Evolutionary conservation across 305 asterid genomes (phyloP).

Genomic region (Fraxinus ornus): DNA sequence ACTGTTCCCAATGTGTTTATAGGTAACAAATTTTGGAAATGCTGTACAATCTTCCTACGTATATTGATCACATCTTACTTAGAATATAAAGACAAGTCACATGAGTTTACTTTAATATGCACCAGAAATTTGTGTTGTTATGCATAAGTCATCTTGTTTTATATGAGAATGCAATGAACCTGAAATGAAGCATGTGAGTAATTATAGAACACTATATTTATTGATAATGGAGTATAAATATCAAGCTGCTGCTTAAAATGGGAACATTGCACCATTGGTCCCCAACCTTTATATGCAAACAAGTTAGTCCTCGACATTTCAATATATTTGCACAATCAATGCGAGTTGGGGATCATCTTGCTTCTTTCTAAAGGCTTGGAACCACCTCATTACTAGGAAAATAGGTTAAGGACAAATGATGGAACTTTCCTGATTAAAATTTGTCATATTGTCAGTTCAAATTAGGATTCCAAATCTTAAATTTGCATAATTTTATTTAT

Average conservation of each 20-base stretch:
- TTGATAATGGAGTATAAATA: neutral
- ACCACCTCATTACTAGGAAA: neutral
- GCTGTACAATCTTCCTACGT: neutral
- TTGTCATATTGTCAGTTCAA: neutral
- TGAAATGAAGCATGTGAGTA: neutral
- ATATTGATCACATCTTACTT: neutral
- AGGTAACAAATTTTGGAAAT: conserved; percentile 43
- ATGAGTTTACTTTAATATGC: neutral
- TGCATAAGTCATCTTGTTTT: neutral
- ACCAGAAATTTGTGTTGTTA: neutral
- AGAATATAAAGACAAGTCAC: neutral
- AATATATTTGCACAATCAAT: neutral
- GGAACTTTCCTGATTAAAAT: neutral
- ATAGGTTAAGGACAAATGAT: neutral
- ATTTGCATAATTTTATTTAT: neutral
- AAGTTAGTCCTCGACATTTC: neutral
- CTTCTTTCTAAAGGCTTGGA: neutral
- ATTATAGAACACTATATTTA: neutral
- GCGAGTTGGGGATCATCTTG: neutral
- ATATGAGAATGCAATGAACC: neutral
- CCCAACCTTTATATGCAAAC: neutral
- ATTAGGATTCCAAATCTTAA: neutral
- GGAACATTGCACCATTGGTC: neutral
- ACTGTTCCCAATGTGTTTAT: conserved; percentile 92
- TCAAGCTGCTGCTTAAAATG: neutral